A percentile compares a stretch with the other conserved stretches of the same genome.
Conservation (phyloP, 225 moss, liverwort and hornwort genomes). For the Rhytidiadelphus loreus region DNA sequence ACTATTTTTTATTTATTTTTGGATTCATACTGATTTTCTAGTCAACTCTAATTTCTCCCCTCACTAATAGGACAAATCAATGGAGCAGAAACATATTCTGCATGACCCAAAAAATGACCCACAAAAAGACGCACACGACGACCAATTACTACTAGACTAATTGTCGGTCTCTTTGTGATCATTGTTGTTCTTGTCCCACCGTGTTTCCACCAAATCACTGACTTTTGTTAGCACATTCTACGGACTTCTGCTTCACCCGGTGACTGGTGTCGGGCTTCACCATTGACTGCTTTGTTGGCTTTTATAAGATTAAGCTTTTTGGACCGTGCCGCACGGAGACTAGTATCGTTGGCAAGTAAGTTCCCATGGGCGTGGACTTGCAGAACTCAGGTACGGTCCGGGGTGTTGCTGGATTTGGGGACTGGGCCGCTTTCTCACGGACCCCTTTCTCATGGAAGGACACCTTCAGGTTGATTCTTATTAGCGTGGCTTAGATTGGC, state of each 20-base stretch:
- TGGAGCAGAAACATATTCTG: accelerated
- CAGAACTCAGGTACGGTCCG: not conserved
- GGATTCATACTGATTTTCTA: too few species aligned
- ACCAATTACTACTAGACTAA: too few species aligned
- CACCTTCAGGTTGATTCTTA: not conserved
- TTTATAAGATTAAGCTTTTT: not conserved
- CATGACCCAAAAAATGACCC: not conserved
- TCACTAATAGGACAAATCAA: not conserved
- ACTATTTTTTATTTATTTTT: too few species aligned
- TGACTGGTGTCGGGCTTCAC: too few species aligned
- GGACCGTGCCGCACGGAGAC: not conserved
- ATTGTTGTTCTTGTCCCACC: not conserved
- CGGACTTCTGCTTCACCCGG: not conserved
- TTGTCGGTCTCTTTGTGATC: too few species aligned
- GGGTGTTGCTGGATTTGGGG: not conserved
- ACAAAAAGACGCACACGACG: accelerated
- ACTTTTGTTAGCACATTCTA: not conserved
- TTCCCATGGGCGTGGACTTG: not conserved
- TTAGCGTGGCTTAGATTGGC: not conserved
- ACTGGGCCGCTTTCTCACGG: not conserved
- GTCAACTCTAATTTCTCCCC: not conserved
- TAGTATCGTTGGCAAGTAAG: too few species aligned
- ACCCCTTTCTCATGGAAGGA: not conserved
- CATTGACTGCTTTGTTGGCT: not conserved
- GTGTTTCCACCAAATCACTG: too few species aligned